A percentile compares a stretch with the other conserved stretches of the same genome.
Evolutionary conservation across 2,329 filamentous ascomycete genomes (phyloP).

Genomic region (Ophiosphaerella narmari): DNA sequence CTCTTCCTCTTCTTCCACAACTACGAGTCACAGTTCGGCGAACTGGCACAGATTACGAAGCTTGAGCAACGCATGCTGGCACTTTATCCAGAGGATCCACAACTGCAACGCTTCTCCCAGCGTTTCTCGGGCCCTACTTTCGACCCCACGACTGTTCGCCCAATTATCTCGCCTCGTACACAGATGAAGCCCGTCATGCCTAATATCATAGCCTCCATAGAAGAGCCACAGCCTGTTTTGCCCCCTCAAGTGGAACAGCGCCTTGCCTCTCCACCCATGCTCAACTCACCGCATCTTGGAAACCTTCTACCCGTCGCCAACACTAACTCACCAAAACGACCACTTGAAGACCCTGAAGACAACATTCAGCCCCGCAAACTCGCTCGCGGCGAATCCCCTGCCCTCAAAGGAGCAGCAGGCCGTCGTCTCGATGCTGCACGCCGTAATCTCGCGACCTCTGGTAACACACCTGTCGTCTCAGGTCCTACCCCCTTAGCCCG

Average conservation of each 20-base stretch:
- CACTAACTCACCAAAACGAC: slow-evolving; percentile 53
- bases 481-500: slow-evolving; percentile 72
- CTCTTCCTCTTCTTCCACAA: slow-evolving; percentile 93
- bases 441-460: slow-evolving; percentile 45
- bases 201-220: slow-evolving; percentile 33
- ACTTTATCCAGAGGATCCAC: slow-evolving; percentile 87
- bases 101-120: slow-evolving; percentile 73
- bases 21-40: slow-evolving; percentile 92
- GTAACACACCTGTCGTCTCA: slow-evolving; percentile 32
- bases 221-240: slow-evolving; percentile 28
- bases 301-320: slow-evolving; percentile 26
- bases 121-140: slow-evolving; percentile 73
- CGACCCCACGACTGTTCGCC: slow-evolving; percentile 78
- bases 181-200: slow-evolving; percentile 66
- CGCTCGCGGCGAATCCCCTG: slow-evolving; percentile 82
- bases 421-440: slow-evolving; percentile 80
- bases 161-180: slow-evolving; percentile 78
- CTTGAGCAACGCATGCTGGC: slow-evolving; percentile 92
- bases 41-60: slow-evolving; percentile 86
- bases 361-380: slow-evolving; percentile 85
- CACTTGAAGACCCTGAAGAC: slow-evolving; percentile 65
- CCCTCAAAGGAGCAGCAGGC: slow-evolving; percentile 83
- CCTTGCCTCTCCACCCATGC: slow-evolving; percentile 30
- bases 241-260: slow-evolving; percentile 28
- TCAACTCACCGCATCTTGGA: slow-evolving; percentile 38